Evolutionary conservation across 2,329 filamentous ascomycete species (phyloP).

Genomic region (Fonsecaea pedrosoi): DNA sequence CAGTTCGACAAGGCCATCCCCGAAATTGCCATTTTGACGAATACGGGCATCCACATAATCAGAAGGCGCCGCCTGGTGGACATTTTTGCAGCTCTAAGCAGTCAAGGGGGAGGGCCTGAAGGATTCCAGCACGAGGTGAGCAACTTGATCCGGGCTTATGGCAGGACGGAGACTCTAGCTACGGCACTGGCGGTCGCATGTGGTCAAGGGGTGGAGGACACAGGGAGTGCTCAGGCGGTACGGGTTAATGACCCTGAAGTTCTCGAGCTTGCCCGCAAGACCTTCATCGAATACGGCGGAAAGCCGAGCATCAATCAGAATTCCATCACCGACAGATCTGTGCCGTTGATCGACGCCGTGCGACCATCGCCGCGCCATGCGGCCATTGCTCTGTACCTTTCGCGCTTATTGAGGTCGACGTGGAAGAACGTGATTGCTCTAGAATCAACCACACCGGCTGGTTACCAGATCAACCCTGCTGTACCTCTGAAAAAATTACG

Average conservation of each 20-base stretch:
- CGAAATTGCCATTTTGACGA: conserved; percentile 90
- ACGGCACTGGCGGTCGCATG: conserved; percentile 94
- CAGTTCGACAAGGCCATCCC: conserved; percentile 84
- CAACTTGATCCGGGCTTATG: conserved; percentile 84
- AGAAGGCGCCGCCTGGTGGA: conserved; percentile 85
- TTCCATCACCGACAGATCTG: conserved; percentile 63
- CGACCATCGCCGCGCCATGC: conserved; percentile 87
- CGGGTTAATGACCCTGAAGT: conserved; percentile 81
- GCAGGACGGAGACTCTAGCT: conserved; percentile 84
- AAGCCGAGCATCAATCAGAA: conserved; percentile 85
- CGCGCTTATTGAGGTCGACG: conserved; percentile 83
- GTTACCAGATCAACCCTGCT: conserved; percentile 69
- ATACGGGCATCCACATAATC: conserved; percentile 85
- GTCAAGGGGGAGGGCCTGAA: conserved; percentile 75
- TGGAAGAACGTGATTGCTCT: conserved; percentile 82
- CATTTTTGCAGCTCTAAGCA: conserved; percentile 83
- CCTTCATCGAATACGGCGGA: conserved; percentile 91
- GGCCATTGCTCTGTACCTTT: conserved; percentile 84
- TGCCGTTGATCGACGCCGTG: conserved; percentile 79
- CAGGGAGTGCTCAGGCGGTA: conserved; percentile 71
- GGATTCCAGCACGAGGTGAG: conserved; percentile 81
- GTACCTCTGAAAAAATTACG: conserved; percentile 73
- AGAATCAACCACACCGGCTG: conserved; percentile 62
- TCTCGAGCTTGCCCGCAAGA: conserved; percentile 80
- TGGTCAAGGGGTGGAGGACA: conserved; percentile 85